Conservation (phyloP, 441 rosid species). For the Melastoma candidum region DNA sequence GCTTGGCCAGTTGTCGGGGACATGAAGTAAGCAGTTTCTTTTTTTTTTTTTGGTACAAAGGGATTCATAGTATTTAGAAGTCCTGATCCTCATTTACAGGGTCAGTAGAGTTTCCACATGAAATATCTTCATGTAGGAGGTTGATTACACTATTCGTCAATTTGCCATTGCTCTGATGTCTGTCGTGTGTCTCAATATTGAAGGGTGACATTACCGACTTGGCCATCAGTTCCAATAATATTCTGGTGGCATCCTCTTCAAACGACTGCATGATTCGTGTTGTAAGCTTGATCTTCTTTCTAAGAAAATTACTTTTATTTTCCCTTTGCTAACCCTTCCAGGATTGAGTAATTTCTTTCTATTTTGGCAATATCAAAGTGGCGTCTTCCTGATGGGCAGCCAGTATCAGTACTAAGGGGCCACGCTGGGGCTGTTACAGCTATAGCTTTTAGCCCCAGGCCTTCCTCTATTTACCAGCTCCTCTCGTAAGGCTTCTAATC, state of each 20-base stretch:
- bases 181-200: slow-evolving; percentile 9
- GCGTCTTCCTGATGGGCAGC: slow-evolving; percentile 98
- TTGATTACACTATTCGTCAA: slow-evolving; percentile 3
- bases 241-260: slow-evolving; percentile 91
- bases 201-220: slow-evolving; percentile 99
- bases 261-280: slow-evolving; percentile 93
- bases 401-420: slow-evolving; percentile 87
- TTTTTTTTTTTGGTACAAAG: too few species aligned
- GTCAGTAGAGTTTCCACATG: too few species aligned
- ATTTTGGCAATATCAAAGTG: slow-evolving; percentile 46
- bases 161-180: slow-evolving; percentile 12
- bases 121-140: too few species aligned
- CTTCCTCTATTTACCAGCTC: slow-evolving; percentile 76
- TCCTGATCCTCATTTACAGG: too few species aligned
- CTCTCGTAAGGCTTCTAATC: slow-evolving; percentile 71
- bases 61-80: too few species aligned
- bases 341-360: slow-evolving; percentile 6
- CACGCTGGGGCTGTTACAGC: slow-evolving; percentile 98
- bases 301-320: background rate
- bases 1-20: slow-evolving; percentile 99
- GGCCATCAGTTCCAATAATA: slow-evolving; percentile 96
- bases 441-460: slow-evolving; percentile 89
- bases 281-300: slow-evolving; percentile 34
- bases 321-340: background rate
- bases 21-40: slow-evolving; percentile 68